These are phyloP conservation scores for Cladosporium sp. DNA, from an alignment of 2,329 filamentous ascomycete species.

Conservation along the genomic window DNA sequence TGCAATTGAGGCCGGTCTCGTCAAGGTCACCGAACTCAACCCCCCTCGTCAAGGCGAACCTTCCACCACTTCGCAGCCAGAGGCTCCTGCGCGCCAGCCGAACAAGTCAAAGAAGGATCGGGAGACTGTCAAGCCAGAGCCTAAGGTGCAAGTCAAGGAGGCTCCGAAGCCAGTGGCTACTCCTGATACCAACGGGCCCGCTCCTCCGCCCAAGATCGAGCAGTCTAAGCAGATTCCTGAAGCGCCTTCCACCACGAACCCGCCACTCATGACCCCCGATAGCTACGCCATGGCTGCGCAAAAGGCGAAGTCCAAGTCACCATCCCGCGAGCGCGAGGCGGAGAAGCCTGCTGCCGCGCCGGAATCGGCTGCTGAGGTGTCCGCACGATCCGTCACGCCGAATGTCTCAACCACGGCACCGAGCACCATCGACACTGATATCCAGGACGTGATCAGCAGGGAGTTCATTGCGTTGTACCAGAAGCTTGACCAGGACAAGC, in stretches of 20 bases:
- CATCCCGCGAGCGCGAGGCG: not conserved
- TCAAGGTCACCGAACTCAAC: conserved; percentile 66
- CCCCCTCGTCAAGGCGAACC: conserved; percentile 21
- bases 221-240: conserved; percentile 22
- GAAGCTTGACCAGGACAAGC: conserved; percentile 65
- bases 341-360: not conserved
- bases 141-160: conserved; percentile 11
- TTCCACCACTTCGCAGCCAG: conserved; percentile 16
- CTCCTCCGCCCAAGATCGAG: conserved; percentile 18
- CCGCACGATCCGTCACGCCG: conserved; percentile 3
- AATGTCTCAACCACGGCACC: conserved; percentile 1
- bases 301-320: conserved; percentile 12
- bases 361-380: not conserved
- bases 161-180: not conserved
- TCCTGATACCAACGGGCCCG: conserved; percentile 13
- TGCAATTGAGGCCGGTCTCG: conserved; percentile 67
- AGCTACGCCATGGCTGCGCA: conserved; percentile 42
- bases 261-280: conserved; percentile 30
- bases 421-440: conserved; percentile 2
- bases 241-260: conserved; percentile 22
- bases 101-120: conserved; percentile 15
- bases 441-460: conserved; percentile 29
- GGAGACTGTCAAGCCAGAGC: conserved; percentile 11
- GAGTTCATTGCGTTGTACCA: conserved; percentile 54
- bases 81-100: conserved; percentile 20